Base-by-base conservation (phyloP, 2,329 filamentous ascomycete genomes). In the Fusarium guadeloupense region DNA sequence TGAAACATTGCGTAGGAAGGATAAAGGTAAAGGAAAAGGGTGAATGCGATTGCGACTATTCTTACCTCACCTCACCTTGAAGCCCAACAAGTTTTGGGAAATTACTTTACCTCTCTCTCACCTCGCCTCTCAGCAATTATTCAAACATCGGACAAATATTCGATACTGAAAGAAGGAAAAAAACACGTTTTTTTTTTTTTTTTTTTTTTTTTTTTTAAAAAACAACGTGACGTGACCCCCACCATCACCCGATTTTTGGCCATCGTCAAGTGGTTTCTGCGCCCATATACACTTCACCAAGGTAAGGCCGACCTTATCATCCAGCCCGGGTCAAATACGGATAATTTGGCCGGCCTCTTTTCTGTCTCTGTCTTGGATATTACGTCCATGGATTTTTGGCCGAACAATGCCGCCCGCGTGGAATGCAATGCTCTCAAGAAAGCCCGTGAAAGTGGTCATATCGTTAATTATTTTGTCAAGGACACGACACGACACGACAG, bases 221-320 rank as follows among this genome's bases (percentile, higher is more conserved):
- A 53, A 69, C 67, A 69, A 69, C 67, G 67, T 68, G 67, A 68
- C 60, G 52, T 59, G 59, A 68, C 67, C 67, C 67, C 67, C 67
- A 69, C 67, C 25, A 59, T 69, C 67, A 69, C 60, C 62, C 67
- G 57, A 69, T 68, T 41, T n/a, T 41, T 42, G 26, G 23, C 34
- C 59, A 49, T 54, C 34, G 53, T 54, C 59, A 55, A 62, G 50
- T 61, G 61, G 45, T 62, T 52, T 45, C 43, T 60, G 50, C 39
- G 55, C 38, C 54, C 48, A 63, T 60, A 26, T 52, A 39, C 34
- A 49, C 23, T 38, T 63, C 55, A 59, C 56, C 54, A 41, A 60
- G 55, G 28, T 49, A 49, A 60, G 58, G 28, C 53, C 53, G 40
- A 26, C 39, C 39, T 30, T 58, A 44, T 13, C 39, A 38, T 46